phyloP scores from a whole-genome alignment of 2,329 filamentous ascomycete genomes.

The Apiospora kogelbergensis region DNA sequence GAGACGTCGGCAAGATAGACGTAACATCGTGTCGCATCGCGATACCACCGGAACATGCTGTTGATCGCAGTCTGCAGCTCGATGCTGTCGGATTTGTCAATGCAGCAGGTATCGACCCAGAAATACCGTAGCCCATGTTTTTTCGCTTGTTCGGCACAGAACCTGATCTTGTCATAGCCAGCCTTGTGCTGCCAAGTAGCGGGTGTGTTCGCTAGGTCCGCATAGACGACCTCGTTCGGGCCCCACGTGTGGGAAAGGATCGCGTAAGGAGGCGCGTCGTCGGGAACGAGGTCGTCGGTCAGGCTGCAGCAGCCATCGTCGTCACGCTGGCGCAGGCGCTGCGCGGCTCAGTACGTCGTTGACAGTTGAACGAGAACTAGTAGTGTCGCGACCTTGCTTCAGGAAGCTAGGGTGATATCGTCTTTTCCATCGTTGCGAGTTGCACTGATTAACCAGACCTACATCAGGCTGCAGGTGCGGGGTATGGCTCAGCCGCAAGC shows the following conservation, averaged over 20 bases:
- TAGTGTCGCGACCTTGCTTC: background rate
- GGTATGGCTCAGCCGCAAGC: background rate
- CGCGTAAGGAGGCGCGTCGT: background rate
- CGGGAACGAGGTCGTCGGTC: background rate
- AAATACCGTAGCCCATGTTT: conserved; percentile 1
- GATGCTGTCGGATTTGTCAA: conserved; percentile 7
- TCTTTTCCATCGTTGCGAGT: background rate
- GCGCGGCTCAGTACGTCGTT: background rate
- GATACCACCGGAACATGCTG: conserved; percentile 20
- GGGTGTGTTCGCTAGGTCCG: background rate
- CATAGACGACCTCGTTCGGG: background rate
- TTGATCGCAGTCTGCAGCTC: conserved; percentile 16
- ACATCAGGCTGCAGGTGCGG: background rate
- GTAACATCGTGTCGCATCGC: conserved; percentile 16
- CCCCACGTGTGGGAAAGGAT: conserved; percentile 9
- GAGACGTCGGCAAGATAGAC: conserved; percentile 21
- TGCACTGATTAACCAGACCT: background rate
- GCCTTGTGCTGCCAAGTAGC: background rate
- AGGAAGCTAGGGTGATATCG: background rate
- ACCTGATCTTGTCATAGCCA: background rate
- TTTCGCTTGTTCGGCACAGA: background rate
- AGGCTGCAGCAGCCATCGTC: background rate
- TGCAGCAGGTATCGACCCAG: conserved; percentile 11
- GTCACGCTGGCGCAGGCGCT: background rate
- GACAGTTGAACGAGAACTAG: background rate